Evolutionary conservation across 768 basidiomycete genomes (phyloP).

Genomic region (Leucosporidium yakuticum): DNA sequence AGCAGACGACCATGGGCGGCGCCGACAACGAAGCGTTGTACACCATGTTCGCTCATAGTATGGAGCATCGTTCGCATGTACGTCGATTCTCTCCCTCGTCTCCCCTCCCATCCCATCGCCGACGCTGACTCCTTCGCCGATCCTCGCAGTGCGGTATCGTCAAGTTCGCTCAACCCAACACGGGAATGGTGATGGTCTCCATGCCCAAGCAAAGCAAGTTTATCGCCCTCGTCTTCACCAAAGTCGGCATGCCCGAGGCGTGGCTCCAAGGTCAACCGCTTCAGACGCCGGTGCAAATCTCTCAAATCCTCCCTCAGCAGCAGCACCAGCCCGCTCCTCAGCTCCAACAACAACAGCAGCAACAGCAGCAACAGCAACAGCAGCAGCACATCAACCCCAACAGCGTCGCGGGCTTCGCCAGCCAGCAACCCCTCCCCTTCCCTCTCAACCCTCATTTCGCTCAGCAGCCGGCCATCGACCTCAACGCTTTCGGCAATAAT

Average conservation of each 20-base stretch:
- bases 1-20: constrained; percentile 6
- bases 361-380: background rate
- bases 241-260: constrained; percentile 23
- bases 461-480: no score
- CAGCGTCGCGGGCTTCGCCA: background rate
- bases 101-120: no score
- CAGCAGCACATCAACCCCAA: background rate
- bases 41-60: constrained; percentile 20
- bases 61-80: constrained; percentile 23
- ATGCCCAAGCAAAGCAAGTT: constrained; percentile 17
- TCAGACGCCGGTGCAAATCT: no score
- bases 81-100: background rate
- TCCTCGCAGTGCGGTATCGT: constrained; percentile 22
- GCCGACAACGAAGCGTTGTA: constrained; percentile 30
- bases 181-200: constrained; percentile 27
- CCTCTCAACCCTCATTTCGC: no score
- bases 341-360: background rate
- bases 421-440: no score
- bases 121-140: background rate
- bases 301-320: background rate
- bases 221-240: constrained; percentile 28
- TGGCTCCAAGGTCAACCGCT: constrained; percentile 2
- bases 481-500: no score
- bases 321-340: background rate
- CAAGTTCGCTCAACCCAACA: constrained; percentile 10